Evolutionary conservation across 164 flowering plant genomes (phyloP), one percentile per base, ranked within the genome.

Genomic region (Taxillus chinensis): DNA sequence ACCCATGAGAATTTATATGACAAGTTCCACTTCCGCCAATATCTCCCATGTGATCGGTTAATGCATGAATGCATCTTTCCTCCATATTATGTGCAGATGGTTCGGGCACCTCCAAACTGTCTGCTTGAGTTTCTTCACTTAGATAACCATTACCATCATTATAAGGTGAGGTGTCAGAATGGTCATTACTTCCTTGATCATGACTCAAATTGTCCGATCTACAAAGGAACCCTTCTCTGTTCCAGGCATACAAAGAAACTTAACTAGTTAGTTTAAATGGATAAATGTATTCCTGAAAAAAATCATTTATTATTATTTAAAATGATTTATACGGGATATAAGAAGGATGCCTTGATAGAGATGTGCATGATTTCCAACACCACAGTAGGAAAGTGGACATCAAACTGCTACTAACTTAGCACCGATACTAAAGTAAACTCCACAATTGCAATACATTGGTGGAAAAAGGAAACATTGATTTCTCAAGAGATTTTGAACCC

Each of bases 171-270:
- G 71, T 67, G 62, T 72, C 82, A 40, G 73, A 66, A 43, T 68
- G 61, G 60, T 60, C 62, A 63, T 54, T 60, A 68, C 79, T 70
- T 16, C 13, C 64, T 57, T 76, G 72, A 65, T 66, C 66, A 48
- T 65, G 69, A 56, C 43, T 70, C 68, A 62, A 59, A 60, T 59
- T 68, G 45, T 80, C 83, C 71, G 70, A 62, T 73, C 75, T 78
- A 64, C 83, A 80, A 12, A 75, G 58, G 51, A 86, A 80, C 15
- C 79, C 91, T 59, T 79, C 88, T 75, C 91, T 86, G 78, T 39
- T 50, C 49, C 8, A 54, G 27, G 27, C 27, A 27, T 27, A 27
- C 27, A 27, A 27, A 27, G 27, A 27, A 27, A 27, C 27, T 27
- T 27, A 27, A 27, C 27, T 27, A 27, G 27, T 27, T 27, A 27